A percentile compares a stretch with the other conserved stretches of the same genome.
Conservation (phyloP, 345 rosid genomes). For the Brassica carinata region DNA sequence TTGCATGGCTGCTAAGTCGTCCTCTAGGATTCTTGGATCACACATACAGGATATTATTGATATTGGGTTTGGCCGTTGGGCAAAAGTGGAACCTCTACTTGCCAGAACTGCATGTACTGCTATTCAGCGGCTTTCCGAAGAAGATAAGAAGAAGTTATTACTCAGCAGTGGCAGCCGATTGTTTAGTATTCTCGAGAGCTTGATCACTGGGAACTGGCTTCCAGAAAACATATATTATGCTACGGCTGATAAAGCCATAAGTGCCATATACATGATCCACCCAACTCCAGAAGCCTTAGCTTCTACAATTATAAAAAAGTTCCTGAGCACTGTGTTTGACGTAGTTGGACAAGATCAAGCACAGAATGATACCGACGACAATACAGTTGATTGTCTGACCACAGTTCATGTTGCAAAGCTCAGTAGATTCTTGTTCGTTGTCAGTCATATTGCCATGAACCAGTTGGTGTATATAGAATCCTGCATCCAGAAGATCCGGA, state of each 20-base stretch:
- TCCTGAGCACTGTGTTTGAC: slow-evolving; percentile 66
- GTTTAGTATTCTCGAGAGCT: slow-evolving; percentile 73
- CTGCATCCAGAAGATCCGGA: slow-evolving; percentile 76
- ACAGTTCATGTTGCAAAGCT: slow-evolving; percentile 75
- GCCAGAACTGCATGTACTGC: slow-evolving; percentile 92
- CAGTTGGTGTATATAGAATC: slow-evolving; percentile 93
- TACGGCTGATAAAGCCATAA: slow-evolving; percentile 93
- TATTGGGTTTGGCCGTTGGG: slow-evolving; percentile 99
- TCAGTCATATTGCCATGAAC: slow-evolving; percentile 92
- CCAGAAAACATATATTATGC: slow-evolving; percentile 87
- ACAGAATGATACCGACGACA: slow-evolving; percentile 45
- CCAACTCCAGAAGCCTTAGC: slow-evolving; percentile 84
- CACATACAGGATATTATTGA: slow-evolving; percentile 95
- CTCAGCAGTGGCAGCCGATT: slow-evolving; percentile 69
- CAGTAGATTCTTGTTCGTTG: slow-evolving; percentile 77
- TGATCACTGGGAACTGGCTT: slow-evolving; percentile 82
- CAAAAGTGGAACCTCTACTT: slow-evolving; percentile 90
- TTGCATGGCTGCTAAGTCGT: slow-evolving; percentile 97
- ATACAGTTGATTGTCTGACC: slow-evolving; percentile 41
- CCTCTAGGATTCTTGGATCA: slow-evolving; percentile 71
- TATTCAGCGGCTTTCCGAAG: slow-evolving; percentile 80
- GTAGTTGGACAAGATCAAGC: slow-evolving; percentile 50
- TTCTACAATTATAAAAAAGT: slow-evolving; percentile 64
- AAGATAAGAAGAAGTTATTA: slow-evolving; percentile 77
- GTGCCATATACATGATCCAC: slow-evolving; percentile 73